phyloP scores from a whole-genome alignment of 2,329 filamentous ascomycete genomes.

The Aquanectria penicillioides region DNA sequence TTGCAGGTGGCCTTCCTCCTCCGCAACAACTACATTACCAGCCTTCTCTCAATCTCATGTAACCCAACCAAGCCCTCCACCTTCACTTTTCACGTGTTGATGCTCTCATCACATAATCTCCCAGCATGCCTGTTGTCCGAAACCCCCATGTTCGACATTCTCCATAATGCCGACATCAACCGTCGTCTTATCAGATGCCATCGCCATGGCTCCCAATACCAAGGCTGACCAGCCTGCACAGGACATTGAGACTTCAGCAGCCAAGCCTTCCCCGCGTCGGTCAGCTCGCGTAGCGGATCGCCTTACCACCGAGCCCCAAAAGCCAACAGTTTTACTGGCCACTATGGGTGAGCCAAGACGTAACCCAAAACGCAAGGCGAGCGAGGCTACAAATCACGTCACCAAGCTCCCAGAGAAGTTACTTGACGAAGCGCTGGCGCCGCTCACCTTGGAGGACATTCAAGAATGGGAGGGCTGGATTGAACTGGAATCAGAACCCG shows the following conservation, averaged over 20 bases:
- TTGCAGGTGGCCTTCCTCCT: background rate
- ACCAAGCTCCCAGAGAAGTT: conserved; percentile 51
- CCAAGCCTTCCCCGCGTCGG: conserved; percentile 25
- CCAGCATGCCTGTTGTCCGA: too few species aligned
- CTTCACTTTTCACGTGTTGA: too few species aligned
- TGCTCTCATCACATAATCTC: background rate
- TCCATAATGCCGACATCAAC: background rate
- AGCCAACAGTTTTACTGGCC: background rate
- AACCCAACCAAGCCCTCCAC: background rate
- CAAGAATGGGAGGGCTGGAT: conserved; percentile 77
- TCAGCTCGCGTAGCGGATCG: conserved; percentile 31
- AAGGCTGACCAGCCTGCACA: too few species aligned
- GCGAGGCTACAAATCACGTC: conserved; percentile 43
- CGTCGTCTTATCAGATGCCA: background rate
- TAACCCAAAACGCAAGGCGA: conserved; percentile 58
- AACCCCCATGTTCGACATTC: too few species aligned
- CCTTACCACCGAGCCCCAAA: conserved; percentile 1
- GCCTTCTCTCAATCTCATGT: background rate
- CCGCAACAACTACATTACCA: background rate
- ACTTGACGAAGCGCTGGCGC: conserved; percentile 57
- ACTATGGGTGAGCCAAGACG: conserved; percentile 42
- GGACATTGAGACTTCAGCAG: conserved; percentile 18
- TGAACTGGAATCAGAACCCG: conserved; percentile 91
- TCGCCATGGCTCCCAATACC: conserved; percentile 2
- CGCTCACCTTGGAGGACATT: conserved; percentile 62